A percentile compares a stretch with the other conserved stretches of the same genome.
Conservation (phyloP, 2,329 filamentous ascomycete species). For the Mycogone perniciosa region DNA sequence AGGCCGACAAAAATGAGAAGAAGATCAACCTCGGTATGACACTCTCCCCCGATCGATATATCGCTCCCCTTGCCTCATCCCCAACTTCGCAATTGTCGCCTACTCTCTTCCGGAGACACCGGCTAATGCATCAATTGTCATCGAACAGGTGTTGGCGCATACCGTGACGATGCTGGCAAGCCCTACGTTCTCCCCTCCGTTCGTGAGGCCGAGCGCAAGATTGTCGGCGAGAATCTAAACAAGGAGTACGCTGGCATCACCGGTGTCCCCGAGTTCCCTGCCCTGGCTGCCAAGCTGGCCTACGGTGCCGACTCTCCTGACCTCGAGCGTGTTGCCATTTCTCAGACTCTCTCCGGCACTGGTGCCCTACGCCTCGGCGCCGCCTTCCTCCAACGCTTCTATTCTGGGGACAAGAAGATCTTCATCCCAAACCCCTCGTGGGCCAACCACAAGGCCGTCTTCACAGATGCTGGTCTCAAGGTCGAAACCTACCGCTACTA, state of each 20-base stretch:
- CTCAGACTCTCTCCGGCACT: slow-evolving; percentile 96
- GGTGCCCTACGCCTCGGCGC: slow-evolving; percentile 92
- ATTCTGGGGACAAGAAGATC: slow-evolving; percentile 85
- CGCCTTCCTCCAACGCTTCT: slow-evolving; percentile 88
- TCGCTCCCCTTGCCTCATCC: slow-evolving; percentile 3
- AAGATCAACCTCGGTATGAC: slow-evolving; percentile 92
- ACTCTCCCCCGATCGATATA: slow-evolving; percentile 7
- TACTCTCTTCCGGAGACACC: slow-evolving; percentile 13
- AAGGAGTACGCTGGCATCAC: slow-evolving; percentile 99
- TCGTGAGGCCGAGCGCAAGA: slow-evolving; percentile 77
- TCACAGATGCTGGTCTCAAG: slow-evolving; percentile 84
- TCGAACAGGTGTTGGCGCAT: slow-evolving; percentile 79
- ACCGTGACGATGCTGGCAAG: slow-evolving; percentile 97
- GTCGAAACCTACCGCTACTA: slow-evolving; percentile 98
- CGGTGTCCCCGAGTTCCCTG: slow-evolving; percentile 89
- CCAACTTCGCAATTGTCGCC: slow-evolving; percentile 9
- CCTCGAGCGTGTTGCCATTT: slow-evolving; percentile 78
- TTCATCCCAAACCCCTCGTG: slow-evolving; percentile 91
- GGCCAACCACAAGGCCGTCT: slow-evolving; percentile 81
- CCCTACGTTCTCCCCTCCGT: slow-evolving; percentile 96
- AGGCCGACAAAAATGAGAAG: slow-evolving; percentile 84
- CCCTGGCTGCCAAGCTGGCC: slow-evolving; percentile 82
- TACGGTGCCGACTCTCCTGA: slow-evolving; percentile 77
- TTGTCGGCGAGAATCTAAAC: slow-evolving; percentile 72
- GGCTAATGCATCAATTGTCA: slow-evolving; percentile 6